Conservation (phyloP, 371 early-diverging fungal genomes). For the Mortierella sp. region DNA sequence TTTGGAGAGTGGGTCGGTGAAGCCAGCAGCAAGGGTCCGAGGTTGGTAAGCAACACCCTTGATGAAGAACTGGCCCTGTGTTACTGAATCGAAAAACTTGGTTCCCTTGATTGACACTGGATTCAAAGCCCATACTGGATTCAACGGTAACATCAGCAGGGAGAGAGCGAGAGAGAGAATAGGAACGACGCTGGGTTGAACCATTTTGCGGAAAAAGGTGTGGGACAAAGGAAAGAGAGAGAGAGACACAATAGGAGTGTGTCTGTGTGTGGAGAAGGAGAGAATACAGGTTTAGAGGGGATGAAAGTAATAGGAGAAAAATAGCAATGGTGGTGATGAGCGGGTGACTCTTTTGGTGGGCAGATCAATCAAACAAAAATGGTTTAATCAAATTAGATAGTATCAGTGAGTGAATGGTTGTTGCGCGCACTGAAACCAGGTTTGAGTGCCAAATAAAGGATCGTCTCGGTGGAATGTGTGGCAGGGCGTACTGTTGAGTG, state of each 20-base stretch:
- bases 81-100: constrained; percentile 79
- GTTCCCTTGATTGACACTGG: constrained; percentile 77
- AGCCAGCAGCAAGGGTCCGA: constrained; percentile 44
- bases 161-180: not conserved
- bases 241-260: not conserved
- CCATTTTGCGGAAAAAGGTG: not conserved
- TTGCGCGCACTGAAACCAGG: not conserved
- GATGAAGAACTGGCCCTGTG: constrained; percentile 82
- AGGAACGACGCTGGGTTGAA: not conserved
- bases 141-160: not conserved
- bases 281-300: not conserved
- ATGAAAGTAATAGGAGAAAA: too few species aligned
- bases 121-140: constrained; percentile 61
- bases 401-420: not conserved
- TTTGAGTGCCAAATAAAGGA: not conserved
- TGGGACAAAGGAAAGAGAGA: not conserved
- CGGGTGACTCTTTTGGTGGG: not conserved
- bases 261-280: not conserved
- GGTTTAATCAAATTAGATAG: not conserved
- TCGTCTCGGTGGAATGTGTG: not conserved
- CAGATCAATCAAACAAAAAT: not conserved
- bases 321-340: not conserved
- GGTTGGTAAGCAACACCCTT: constrained; percentile 89
- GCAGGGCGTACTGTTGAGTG: not conserved
- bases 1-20: constrained; percentile 77